phyloP scores from a whole-genome alignment of 2,329 filamentous ascomycete species.

The Calonectria crousiana region DNA sequence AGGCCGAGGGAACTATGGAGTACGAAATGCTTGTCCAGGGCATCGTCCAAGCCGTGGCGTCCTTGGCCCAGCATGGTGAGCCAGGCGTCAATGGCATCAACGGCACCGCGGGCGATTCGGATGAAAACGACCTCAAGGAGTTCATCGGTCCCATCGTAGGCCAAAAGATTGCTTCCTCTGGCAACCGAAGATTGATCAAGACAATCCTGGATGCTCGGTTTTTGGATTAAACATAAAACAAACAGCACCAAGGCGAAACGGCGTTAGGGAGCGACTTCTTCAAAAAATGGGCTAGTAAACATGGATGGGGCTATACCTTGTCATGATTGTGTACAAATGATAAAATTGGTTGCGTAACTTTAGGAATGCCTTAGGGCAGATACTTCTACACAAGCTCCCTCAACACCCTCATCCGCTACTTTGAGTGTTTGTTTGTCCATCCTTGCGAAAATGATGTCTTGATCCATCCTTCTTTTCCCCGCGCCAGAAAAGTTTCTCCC shows the following conservation, averaged over 20 bases:
- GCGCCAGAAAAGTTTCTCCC: not conserved
- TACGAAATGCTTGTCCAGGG: slow-evolving; percentile 68
- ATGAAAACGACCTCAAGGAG: slow-evolving; percentile 61
- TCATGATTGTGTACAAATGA: slow-evolving; percentile 24
- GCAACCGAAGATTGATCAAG: slow-evolving; percentile 61
- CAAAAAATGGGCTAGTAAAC: slow-evolving; percentile 16
- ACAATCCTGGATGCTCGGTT: slow-evolving; percentile 67
- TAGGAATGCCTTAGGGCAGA: slow-evolving; percentile 17
- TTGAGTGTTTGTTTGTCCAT: not conserved
- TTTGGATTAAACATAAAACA: slow-evolving; percentile 55
- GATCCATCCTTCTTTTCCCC: not conserved
- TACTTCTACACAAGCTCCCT: slow-evolving; percentile 27
- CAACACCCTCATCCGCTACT: slow-evolving; percentile 5
- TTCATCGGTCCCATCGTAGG: slow-evolving; percentile 69
- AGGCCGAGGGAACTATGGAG: slow-evolving; percentile 62
- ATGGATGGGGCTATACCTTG: not conserved
- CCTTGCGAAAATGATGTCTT: not conserved
- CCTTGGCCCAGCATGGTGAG: slow-evolving; percentile 53
- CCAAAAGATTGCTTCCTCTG: slow-evolving; percentile 59
- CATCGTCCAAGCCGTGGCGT: slow-evolving; percentile 66
- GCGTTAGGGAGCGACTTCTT: slow-evolving; percentile 38
- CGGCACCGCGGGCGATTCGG: slow-evolving; percentile 50
- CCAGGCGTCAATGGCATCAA: slow-evolving; percentile 55
- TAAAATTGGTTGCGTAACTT: slow-evolving; percentile 25
- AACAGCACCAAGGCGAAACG: slow-evolving; percentile 41